Evolutionary conservation across 2,329 filamentous ascomycete genomes (phyloP), one percentile per base, ranked within the genome.

Genomic region (Lachnellula hyalina): DNA sequence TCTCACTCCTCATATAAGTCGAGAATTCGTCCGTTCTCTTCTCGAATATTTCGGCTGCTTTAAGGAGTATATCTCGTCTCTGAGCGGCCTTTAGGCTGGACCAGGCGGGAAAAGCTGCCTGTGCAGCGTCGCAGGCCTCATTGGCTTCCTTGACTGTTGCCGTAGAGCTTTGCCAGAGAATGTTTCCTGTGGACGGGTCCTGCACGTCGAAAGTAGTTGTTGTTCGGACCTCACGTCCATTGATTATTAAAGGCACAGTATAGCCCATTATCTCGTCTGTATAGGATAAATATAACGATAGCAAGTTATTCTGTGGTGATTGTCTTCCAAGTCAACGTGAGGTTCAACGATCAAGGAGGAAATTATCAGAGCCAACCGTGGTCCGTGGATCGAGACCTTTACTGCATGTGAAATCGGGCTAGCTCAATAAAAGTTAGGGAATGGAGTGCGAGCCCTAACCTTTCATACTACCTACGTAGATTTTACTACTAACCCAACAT

Each of bases 91-190:
- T 75, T 48, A 90, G 76, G 28, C 79, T 75, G 57, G 80, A 79
- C 87, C 87, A 91, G 14, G 78, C 75, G 1, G 82, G 76, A 53
- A 90, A 83, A 2, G 87, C 87, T 58, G 77, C 76, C 50, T 83
- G 79, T 40, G 87, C 87, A 3, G 86, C 83, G 28, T 77, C 72
- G 23, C 90, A 86, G 15, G 87, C 87, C 12, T n/a, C 12, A 12
- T 8, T 14, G 12, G 35, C 35, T 14, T 38, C 35, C 7, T 38
- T 5, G 4, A 14, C 15, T n/a, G 35, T 38, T 12, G 35, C 35
- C 9, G 35, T 14, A 38, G 35, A 12, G 15, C 12, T 14, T n/a
- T 38, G 11, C 35, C 35, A 38, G 35, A 12, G 15, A 14, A n/a
- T 38, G 11, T 38, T n/a, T 1, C 15, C 15, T 12, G 35, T 38